phyloP scores from a whole-genome alignment of 225 moss, liverwort and hornwort species.

The Pseudoscleropodium purum region DNA sequence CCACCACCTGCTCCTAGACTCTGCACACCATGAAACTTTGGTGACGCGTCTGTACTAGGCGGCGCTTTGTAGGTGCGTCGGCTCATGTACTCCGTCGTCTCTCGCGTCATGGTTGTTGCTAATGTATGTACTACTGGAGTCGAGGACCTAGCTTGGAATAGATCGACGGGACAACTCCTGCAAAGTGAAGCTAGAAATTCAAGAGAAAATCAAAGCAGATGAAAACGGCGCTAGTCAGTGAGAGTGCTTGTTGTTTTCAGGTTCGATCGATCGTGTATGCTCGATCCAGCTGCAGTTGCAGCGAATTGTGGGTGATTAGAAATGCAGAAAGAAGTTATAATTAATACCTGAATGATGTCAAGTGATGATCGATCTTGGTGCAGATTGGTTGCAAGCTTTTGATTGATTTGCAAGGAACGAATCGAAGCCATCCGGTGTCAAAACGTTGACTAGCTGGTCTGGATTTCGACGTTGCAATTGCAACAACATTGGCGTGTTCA shows the following conservation, averaged over 20 bases:
- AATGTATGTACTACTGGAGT: background rate
- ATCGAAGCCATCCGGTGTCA: background rate
- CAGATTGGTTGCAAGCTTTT: background rate
- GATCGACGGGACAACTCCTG: background rate
- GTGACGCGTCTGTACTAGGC: background rate
- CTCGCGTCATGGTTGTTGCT: background rate
- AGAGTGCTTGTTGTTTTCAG: background rate
- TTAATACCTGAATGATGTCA: background rate
- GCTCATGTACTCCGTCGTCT: background rate
- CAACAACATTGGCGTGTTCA: slow-evolving; percentile 11
- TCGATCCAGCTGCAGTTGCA: background rate
- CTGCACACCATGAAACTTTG: background rate
- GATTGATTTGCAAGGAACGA: background rate
- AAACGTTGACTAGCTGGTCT: background rate
- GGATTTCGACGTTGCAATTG: background rate
- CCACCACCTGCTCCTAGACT: background rate
- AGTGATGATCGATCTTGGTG: background rate
- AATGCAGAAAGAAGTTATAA: background rate
- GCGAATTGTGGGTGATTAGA: background rate
- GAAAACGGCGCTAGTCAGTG: no score
- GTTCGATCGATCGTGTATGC: background rate
- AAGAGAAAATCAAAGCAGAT: no score
- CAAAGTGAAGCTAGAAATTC: background rate
- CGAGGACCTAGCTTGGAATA: background rate
- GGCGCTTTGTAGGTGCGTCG: background rate